These are phyloP conservation scores for Sordariomycetes sp. DNA, from an alignment of 2,329 filamentous ascomycete genomes.

Conservation along the genomic window DNA sequence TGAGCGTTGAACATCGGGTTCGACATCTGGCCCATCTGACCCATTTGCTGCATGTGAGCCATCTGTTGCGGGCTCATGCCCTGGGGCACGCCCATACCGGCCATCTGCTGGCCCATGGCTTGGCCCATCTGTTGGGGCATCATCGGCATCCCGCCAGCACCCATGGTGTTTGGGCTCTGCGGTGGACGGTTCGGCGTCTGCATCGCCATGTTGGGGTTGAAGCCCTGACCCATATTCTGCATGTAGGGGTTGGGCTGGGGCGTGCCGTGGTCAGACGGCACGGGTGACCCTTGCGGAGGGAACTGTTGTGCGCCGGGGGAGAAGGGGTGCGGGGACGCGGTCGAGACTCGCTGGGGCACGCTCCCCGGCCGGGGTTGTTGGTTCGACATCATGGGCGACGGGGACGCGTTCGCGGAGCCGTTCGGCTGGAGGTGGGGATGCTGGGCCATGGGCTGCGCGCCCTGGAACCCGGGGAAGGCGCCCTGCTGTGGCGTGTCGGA, in stretches of 20 bases:
- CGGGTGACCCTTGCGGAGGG: conserved; percentile 61
- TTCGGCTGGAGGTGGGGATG: conserved; percentile 72
- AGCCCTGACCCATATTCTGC: conserved; percentile 47
- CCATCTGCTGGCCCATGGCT: conserved; percentile 20
- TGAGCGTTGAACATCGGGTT: conserved; percentile 21
- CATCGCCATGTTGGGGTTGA: conserved; percentile 47
- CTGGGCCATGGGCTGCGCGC: conserved; percentile 39
- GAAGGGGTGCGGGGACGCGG: conserved; percentile 85
- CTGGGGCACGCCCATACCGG: conserved; percentile 9
- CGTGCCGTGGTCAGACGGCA: conserved; percentile 66
- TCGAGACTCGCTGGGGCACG: conserved; percentile 73
- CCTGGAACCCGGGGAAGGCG: conserved; percentile 57
- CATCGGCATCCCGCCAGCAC: conserved; percentile 33
- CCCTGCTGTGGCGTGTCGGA: conserved; percentile 71
- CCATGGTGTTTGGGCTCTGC: conserved; percentile 41
- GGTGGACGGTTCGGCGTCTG: conserved; percentile 46
- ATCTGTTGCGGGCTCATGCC: conserved; percentile 26
- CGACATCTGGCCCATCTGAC: conserved; percentile 28
- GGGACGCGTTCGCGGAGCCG: conserved; percentile 73
- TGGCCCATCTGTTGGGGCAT: conserved; percentile 38
- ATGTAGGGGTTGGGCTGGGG: conserved; percentile 65
- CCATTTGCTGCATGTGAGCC: conserved; percentile 28
- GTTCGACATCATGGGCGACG: conserved; percentile 84
- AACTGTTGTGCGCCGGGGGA: conserved; percentile 68
- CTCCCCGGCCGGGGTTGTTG: conserved; percentile 66